Evolutionary conservation across 257 asterid genomes (phyloP).

Genomic region (Solanum paucissectum): DNA sequence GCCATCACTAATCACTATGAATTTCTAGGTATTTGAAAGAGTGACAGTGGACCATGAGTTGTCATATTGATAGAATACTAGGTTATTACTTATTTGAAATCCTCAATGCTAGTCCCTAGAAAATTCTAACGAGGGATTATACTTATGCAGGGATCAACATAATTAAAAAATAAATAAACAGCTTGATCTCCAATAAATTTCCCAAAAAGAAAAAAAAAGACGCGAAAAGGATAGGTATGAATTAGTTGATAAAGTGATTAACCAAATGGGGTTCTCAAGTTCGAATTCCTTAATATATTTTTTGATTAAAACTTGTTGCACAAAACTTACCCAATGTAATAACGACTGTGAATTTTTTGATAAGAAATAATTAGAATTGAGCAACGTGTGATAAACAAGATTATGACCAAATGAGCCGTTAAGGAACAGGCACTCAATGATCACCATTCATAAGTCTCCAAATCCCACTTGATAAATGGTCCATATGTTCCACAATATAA

Average conservation of each 20-base stretch:
- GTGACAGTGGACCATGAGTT: not conserved
- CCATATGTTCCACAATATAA: not conserved
- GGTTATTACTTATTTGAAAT: not conserved
- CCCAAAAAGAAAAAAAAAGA: not conserved
- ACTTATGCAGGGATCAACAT: not conserved
- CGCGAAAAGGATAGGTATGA: not conserved
- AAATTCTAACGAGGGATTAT: not conserved
- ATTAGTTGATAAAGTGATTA: not conserved
- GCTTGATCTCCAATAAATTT: not conserved
- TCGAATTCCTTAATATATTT: not conserved
- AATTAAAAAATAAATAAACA: no score
- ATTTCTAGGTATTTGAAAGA: not conserved
- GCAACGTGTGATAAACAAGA: not conserved
- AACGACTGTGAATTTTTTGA: rapidly evolving
- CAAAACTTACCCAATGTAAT: not conserved
- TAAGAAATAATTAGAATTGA: not conserved
- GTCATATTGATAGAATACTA: not conserved
- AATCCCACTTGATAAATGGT: not conserved
- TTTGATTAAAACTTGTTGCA: rapidly evolving
- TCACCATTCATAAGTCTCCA: not conserved
- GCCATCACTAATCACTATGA: not conserved
- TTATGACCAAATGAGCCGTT: not conserved
- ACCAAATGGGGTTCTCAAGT: not conserved
- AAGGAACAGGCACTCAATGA: no score
- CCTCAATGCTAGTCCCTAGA: not conserved